Base-by-base conservation (phyloP, 2,329 filamentous ascomycete species). In the Chaetomium strumarium region DNA sequence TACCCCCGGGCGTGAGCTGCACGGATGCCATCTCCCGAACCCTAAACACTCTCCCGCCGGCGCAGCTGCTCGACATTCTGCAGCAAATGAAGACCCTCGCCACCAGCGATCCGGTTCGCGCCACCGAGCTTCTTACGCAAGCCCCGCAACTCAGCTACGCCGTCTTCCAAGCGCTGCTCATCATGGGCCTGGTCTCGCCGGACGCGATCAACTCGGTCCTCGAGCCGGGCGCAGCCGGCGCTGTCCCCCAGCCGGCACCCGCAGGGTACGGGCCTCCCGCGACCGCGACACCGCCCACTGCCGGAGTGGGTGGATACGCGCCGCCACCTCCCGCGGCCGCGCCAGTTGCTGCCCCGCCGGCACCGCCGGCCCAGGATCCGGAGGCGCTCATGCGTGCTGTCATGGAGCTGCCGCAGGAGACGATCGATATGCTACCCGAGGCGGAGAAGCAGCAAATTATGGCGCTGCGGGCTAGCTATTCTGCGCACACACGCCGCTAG, bases 111-210 rank as follows among this genome's bases (percentile, higher is more conserved):
- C 90, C 92, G 2, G 78, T 80, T 17, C 87, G 90, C 65, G 91
- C 91, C 3, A 90, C 86, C 0, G 89, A 95, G 65, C 82, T 97
- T 38, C 81, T 99, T 39, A 79, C 86, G 57, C 86, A 92, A 72
- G 90, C 91, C 1, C 93, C 93, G 0, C 93, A 99, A 71, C 83
- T 99, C 41, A 84, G 89, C 5, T 97, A 95, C 64, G 93, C 93
- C 53, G 86, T 97, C 60, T 97, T 97, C 72, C 92, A 97, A 71
- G 88, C 91, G 20, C 79, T 97, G 10, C 81, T 97, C 2, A 81
- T 96, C 36, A 93, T 97, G 81, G 90, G 90, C 42, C 83, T 97
- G 10, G 90, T 97, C 51, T 92, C 93, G 53, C 87, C 89, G 13
- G 84, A 85, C 62, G 84, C 90, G 3, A 84, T 97, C 50, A 81